These are phyloP conservation scores for Xylaria arbuscula DNA, from an alignment of 2,329 filamentous ascomycete species.

Conservation along the genomic window DNA sequence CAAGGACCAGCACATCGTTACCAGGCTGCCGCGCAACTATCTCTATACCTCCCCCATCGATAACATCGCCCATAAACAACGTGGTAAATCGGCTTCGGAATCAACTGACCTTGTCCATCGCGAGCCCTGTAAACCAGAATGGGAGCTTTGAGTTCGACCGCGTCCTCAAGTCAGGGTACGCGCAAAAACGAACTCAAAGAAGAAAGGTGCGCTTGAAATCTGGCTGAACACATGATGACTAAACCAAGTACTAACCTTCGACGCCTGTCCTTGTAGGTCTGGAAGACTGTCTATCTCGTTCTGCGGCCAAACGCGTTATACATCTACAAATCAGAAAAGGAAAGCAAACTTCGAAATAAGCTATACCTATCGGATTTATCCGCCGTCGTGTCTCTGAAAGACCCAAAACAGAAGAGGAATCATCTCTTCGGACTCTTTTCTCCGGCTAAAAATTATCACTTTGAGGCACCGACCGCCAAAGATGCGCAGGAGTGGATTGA, in stretches of 20 bases:
- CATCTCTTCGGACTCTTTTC: constrained; percentile 95
- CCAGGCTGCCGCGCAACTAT: constrained; percentile 46
- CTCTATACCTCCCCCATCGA: constrained; percentile 44
- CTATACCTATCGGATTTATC: constrained; percentile 90
- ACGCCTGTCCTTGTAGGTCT: constrained; percentile 67
- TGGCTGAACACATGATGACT: neutral
- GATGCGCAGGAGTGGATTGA: constrained; percentile 91
- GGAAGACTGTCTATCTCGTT: constrained; percentile 91
- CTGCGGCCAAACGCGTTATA: constrained; percentile 90
- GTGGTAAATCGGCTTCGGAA: constrained; percentile 50
- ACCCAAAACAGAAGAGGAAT: constrained; percentile 86
- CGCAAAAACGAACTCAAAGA: constrained; percentile 90
- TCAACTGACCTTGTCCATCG: constrained; percentile 69
- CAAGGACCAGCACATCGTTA: constrained; percentile 37
- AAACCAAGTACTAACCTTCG: constrained; percentile 38
- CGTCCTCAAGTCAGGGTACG: constrained; percentile 87
- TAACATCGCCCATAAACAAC: constrained; percentile 41
- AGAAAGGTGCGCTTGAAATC: constrained; percentile 75
- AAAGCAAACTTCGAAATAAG: constrained; percentile 89
- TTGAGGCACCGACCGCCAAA: constrained; percentile 77
- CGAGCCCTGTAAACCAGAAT: constrained; percentile 91
- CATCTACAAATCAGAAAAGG: constrained; percentile 91
- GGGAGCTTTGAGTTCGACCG: constrained; percentile 97
- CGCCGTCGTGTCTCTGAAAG: constrained; percentile 87
- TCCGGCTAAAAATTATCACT: constrained; percentile 88